These are phyloP conservation scores for Hyaloperonospora brassicae DNA, from an alignment of 352 stramenopile genomes.

Conservation along the genomic window DNA sequence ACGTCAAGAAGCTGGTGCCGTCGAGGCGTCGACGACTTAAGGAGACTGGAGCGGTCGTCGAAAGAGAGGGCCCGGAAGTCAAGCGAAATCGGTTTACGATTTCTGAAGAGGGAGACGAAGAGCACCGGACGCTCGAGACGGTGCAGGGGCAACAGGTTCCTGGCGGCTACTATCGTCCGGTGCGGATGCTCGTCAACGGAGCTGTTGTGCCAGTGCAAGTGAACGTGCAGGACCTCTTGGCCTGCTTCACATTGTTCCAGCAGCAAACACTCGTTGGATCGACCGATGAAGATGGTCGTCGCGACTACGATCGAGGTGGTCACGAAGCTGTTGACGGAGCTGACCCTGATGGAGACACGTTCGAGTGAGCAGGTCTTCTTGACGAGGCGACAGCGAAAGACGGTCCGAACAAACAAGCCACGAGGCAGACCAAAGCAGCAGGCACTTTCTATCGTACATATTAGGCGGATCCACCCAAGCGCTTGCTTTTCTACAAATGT, in stretches of 20 bases:
- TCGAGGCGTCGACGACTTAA: slow-evolving; percentile 16
- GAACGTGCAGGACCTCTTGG: slow-evolving; percentile 58
- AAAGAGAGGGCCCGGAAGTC: not conserved
- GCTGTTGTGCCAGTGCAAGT: slow-evolving; percentile 58
- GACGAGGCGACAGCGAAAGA: not conserved
- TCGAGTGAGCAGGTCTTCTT: slow-evolving; percentile 2
- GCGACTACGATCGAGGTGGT: slow-evolving; percentile 1
- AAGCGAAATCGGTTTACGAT: slow-evolving; percentile 24
- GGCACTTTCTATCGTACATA: slow-evolving; percentile 37
- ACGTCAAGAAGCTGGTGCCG: slow-evolving; percentile 51
- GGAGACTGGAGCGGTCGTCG: slow-evolving; percentile 1
- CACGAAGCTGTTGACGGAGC: not conserved
- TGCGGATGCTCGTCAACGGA: slow-evolving; percentile 71
- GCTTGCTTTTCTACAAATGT: slow-evolving; percentile 43
- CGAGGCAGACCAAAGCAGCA: too few species aligned
- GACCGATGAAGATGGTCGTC: slow-evolving; percentile 6
- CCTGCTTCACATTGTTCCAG: slow-evolving; percentile 29
- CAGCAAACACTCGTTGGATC: slow-evolving; percentile 6
- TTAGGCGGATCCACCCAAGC: slow-evolving; percentile 17
- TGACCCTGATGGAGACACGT: not conserved
- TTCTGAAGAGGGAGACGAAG: slow-evolving; percentile 12
- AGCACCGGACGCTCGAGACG: slow-evolving; percentile 6
- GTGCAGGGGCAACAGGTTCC: slow-evolving; percentile 15
- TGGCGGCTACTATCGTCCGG: slow-evolving; percentile 39
- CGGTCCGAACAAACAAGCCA: too few species aligned